Evolutionary conservation across 805 yeast genomes (phyloP).

Genomic region (Sungouiella thailandica): DNA sequence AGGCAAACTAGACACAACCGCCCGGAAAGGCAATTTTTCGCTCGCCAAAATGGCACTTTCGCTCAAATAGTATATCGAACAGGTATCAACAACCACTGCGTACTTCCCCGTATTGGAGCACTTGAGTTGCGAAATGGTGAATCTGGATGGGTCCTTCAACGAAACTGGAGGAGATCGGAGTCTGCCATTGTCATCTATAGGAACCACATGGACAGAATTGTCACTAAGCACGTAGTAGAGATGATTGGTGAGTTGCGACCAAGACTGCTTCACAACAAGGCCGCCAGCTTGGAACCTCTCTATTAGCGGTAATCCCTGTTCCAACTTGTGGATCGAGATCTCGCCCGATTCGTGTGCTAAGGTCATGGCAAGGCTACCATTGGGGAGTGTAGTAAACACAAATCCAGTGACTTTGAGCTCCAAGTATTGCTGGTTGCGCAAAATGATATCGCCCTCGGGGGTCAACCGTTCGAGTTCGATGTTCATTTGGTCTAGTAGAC

Average conservation of each 20-base stretch:
- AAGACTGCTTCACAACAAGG: conserved; percentile 12
- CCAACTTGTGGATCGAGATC: conserved; percentile 13
- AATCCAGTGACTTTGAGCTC: conserved; percentile 25
- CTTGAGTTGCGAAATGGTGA: conserved; percentile 10
- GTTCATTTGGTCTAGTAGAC: conserved; percentile 18
- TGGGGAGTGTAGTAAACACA: conserved; percentile 15
- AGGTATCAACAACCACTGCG: conserved; percentile 9
- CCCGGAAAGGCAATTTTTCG: conserved; percentile 5
- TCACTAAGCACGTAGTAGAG: conserved; percentile 13
- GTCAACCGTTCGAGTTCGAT: conserved; percentile 14
- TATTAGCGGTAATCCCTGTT: conserved; percentile 6
- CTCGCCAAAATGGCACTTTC: not conserved
- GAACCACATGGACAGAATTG: conserved; percentile 14
- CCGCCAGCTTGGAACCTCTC: conserved; percentile 3
- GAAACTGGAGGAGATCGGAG: not conserved
- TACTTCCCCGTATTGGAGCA: not conserved
- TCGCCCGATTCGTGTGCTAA: conserved; percentile 15
- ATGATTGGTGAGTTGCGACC: conserved; percentile 10
- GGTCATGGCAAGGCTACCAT: conserved; percentile 5
- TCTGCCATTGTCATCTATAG: not conserved
- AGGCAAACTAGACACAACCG: conserved; percentile 6
- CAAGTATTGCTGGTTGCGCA: conserved; percentile 17
- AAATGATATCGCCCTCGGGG: conserved; percentile 16
- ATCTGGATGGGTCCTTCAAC: conserved; percentile 9
- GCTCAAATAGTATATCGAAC: conserved; percentile 2